Evolutionary conservation across 495 filamentous ascomycete genomes (phyloP), one percentile per base, ranked within the genome.

Genomic region (Neurospora sp.): DNA sequence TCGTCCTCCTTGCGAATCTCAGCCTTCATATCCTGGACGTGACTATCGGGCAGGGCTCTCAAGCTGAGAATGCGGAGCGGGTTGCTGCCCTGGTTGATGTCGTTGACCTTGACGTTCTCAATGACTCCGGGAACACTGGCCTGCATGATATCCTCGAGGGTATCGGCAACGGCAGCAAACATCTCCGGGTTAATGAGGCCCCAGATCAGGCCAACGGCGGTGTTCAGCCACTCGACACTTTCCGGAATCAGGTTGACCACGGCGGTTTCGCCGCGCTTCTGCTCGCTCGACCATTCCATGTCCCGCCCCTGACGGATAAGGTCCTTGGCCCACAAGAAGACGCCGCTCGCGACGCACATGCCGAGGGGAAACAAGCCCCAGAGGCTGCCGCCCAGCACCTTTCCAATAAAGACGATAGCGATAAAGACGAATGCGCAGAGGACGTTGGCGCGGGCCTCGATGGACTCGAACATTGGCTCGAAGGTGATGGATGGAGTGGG

Each of bases 91-190:
- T 97, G 95, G 75, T 93, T 93, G 76, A 98, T 97, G 76, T 97
- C 95, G 68, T 94, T 94, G n/a, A 98, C 93, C 69, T 94, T 90
- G 61, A 98, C 94, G 75, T 97, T 96, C 80, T 98, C 94, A 69
- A 98, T 92, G 42, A 97, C 84, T 0, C 89, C 90, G 0, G 95
- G 95, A 0, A 96, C 90, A 9, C 93, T 96, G 31, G 94, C 95
- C 83, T 97, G 93, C 95, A 98, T 98, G 69, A 98, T 92, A 78
- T 98, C 95, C 81, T 86, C 84, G 14, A 86, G 77, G 6, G 83
- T 86, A 20, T 86, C 84, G 3, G 85, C 85, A 31, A 87, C 83
- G 1, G 88, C 87, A 9, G 86, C 84, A 76, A 98, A 92, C 94
- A 98, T 97, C 2, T 97, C 95, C 0, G 95, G 95, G 75, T 98